A percentile compares a stretch with the other conserved stretches of the same genome.
Evolutionary conservation across 768 basidiomycete species (phyloP).

Genomic region (Lactarius vividus): DNA sequence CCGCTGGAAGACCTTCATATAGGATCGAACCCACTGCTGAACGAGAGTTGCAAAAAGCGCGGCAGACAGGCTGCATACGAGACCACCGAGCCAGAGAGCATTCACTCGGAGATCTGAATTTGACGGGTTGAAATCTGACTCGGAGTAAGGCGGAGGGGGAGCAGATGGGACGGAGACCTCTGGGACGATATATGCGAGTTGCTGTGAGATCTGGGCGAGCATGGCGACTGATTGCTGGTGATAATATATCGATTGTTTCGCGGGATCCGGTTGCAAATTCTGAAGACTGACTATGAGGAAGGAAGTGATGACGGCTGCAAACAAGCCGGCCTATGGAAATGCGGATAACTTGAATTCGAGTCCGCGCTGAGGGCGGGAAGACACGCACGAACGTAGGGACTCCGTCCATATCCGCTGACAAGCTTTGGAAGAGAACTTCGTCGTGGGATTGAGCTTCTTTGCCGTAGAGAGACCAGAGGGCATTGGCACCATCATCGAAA

Average conservation of each 20-base stretch:
- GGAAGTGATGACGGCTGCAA: constrained; percentile 3
- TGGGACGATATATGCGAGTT: neutral
- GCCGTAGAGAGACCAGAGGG: constrained; percentile 2
- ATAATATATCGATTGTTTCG: neutral
- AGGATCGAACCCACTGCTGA: constrained; percentile 2
- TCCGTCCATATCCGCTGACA: neutral
- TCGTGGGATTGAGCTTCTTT: neutral
- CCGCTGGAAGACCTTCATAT: neutral
- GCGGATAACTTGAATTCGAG: neutral
- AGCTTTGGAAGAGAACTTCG: neutral
- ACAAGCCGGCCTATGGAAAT: constrained; percentile 8
- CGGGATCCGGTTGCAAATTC: neutral
- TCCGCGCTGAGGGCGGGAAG: neutral
- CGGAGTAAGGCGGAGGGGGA: neutral
- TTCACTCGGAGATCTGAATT: neutral
- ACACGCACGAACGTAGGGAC: neutral
- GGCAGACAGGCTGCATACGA: constrained; percentile 4
- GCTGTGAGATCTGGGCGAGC: constrained; percentile 9
- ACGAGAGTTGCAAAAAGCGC: constrained; percentile 4
- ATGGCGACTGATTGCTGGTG: neutral
- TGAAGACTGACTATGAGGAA: neutral
- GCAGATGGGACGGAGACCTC: neutral
- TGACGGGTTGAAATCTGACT: neutral
- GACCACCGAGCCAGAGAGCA: neutral
- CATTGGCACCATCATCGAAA: constrained; percentile 13